Evolutionary conservation across 768 basidiomycete species (phyloP).

Genomic region (Phanerochaete carnosa): DNA sequence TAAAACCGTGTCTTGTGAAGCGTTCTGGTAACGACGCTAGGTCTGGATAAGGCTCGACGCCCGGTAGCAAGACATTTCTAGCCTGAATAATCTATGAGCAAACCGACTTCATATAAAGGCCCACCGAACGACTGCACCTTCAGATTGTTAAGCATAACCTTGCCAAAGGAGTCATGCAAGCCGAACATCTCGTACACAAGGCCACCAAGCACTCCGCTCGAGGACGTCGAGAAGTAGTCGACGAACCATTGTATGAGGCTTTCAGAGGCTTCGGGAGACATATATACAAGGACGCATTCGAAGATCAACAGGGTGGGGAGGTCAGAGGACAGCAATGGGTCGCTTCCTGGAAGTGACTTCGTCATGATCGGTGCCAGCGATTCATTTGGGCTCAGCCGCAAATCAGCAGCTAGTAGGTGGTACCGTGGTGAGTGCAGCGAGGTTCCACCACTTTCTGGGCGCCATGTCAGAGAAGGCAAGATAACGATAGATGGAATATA

Average conservation of each 20-base stretch:
- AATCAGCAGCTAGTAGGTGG: slow-evolving; percentile 74
- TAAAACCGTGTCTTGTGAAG: slow-evolving; percentile 58
- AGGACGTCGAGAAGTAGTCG: slow-evolving; percentile 39
- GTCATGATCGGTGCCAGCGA: slow-evolving; percentile 40
- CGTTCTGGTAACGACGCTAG: slow-evolving; percentile 54
- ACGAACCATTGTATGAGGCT: slow-evolving; percentile 73
- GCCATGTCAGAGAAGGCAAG: slow-evolving; percentile 39
- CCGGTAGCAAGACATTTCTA: slow-evolving; percentile 72
- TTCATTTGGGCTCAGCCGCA: slow-evolving; percentile 55
- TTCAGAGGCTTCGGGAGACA: slow-evolving; percentile 57
- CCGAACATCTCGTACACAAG: slow-evolving; percentile 94
- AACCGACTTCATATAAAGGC: not conserved
- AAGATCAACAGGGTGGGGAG: slow-evolving; percentile 84
- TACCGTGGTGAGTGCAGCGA: slow-evolving; percentile 54
- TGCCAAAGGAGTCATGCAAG: slow-evolving; percentile 84
- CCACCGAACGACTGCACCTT: slow-evolving; percentile 42
- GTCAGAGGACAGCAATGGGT: slow-evolving; percentile 49
- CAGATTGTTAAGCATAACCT: slow-evolving; percentile 87
- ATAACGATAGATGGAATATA: slow-evolving; percentile 11
- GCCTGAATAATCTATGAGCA: slow-evolving; percentile 38
- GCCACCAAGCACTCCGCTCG: slow-evolving; percentile 40
- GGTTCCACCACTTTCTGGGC: slow-evolving; percentile 59
- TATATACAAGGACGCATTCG: slow-evolving; percentile 93
- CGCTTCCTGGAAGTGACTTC: slow-evolving; percentile 17
- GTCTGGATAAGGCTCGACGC: slow-evolving; percentile 60